Evolutionary conservation across 768 basidiomycete species (phyloP).

Genomic region (Gelatoporia subvermispora): DNA sequence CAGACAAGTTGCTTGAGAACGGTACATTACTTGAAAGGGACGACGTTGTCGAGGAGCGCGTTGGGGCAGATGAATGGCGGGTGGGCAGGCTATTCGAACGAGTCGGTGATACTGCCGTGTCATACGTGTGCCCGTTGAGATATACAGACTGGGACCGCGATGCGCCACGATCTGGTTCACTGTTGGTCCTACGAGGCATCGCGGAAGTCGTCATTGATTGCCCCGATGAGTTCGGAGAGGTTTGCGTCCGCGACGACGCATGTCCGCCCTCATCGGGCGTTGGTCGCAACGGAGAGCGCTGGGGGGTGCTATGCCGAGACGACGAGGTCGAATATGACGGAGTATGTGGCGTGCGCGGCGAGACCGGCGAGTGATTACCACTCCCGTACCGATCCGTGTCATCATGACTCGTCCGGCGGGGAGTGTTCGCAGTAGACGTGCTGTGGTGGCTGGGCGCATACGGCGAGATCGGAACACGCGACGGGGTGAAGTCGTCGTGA

Average conservation of each 20-base stretch:
- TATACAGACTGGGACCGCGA: slow-evolving; percentile 7
- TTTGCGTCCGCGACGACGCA: too few relatives aligned
- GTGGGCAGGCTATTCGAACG: slow-evolving; percentile 15
- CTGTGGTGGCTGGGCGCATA: too few relatives aligned
- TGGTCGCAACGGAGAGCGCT: too few relatives aligned
- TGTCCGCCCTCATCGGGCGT: too few relatives aligned
- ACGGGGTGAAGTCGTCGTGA: slow-evolving; percentile 5
- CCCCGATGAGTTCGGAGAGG: slow-evolving; percentile 34
- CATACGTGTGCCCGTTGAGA: slow-evolving; percentile 17
- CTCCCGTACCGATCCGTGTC: neutral
- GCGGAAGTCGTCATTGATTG: slow-evolving; percentile 39
- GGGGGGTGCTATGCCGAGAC: too few relatives aligned
- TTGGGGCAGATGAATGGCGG: slow-evolving; percentile 10
- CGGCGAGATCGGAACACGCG: slow-evolving; percentile 4
- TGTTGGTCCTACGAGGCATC: slow-evolving; percentile 3
- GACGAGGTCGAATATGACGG: too few relatives aligned
- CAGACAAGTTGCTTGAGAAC: slow-evolving; percentile 21
- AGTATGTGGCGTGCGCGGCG: too few relatives aligned
- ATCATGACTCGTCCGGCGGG: slow-evolving; percentile 3
- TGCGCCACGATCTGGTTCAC: slow-evolving; percentile 1
- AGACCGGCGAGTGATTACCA: too few relatives aligned
- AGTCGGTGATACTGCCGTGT: slow-evolving; percentile 10
- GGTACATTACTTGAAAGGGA: neutral
- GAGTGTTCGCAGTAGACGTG: neutral
- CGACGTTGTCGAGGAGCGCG: slow-evolving; percentile 4